Percentiles rank a stretch among this genome's conserved stretches.
phyloP scores from a whole-genome alignment of 768 basidiomycete species.

The Pilatotrama ljubarskyi region DNA sequence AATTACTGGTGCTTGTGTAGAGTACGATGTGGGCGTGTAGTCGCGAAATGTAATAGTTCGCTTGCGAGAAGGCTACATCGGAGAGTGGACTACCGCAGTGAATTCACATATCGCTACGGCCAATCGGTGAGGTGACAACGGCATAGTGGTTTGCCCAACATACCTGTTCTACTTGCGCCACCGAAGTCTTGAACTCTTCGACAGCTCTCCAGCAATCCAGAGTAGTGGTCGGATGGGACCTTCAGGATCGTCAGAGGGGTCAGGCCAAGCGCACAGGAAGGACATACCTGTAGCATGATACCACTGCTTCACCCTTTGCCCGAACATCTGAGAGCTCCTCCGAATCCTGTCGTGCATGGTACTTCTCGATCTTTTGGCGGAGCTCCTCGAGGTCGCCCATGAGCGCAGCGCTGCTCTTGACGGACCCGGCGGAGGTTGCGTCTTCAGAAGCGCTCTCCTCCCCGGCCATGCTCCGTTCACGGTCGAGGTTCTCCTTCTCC shows the following conservation, averaged over 20 bases:
- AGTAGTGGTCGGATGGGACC: constrained; percentile 49
- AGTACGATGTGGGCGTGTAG: neutral
- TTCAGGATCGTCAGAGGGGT: constrained; percentile 16
- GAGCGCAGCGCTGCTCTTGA: constrained; percentile 62
- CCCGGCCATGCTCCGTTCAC: constrained; percentile 59
- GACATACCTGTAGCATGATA: constrained; percentile 74
- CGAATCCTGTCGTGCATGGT: constrained; percentile 56
- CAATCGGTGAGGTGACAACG: constrained; percentile 7
- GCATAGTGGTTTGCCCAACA: constrained; percentile 13
- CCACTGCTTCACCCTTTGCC: constrained; percentile 56
- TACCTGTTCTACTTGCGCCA: constrained; percentile 70
- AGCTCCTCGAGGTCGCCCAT: constrained; percentile 78
- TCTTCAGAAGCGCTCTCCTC: constrained; percentile 34
- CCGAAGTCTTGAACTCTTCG: constrained; percentile 64
- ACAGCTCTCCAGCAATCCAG: constrained; percentile 80
- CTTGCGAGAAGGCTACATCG: neutral
- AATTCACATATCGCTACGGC: constrained; percentile 61
- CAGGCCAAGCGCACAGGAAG: neutral
- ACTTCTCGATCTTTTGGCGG: constrained; percentile 68
- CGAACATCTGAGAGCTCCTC: constrained; percentile 57
- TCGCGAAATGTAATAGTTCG: neutral
- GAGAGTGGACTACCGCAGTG: constrained; percentile 34
- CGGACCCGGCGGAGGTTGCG: constrained; percentile 36
- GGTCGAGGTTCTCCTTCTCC: constrained; percentile 86
- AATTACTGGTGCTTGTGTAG: constrained; percentile 1